A percentile compares a stretch with the other conserved stretches of the same genome.
Conservation (phyloP, 2,329 filamentous ascomycete species). For the Alternaria dauci region DNA sequence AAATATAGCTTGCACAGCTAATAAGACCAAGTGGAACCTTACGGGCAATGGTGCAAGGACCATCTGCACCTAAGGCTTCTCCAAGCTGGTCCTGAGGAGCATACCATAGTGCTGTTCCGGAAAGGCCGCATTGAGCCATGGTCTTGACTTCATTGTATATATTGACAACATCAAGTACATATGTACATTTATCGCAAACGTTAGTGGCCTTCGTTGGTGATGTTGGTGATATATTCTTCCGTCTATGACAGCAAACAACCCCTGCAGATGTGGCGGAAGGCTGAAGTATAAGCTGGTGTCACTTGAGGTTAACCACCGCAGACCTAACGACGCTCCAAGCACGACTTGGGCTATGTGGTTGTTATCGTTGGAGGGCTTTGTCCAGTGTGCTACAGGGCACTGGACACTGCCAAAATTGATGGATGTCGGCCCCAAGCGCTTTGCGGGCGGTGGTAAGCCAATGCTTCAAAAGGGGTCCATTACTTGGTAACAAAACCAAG, state of each 20-base stretch:
- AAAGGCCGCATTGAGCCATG: neutral
- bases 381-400: neutral
- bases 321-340: neutral
- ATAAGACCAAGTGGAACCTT: slow-evolving; percentile 59
- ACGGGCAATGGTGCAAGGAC: slow-evolving; percentile 53
- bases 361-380: neutral
- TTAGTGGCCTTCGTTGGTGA: neutral
- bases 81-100: neutral
- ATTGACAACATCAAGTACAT: neutral
- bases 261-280: neutral
- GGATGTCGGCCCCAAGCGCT: neutral
- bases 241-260: neutral
- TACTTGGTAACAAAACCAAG: neutral
- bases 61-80: slow-evolving; percentile 26
- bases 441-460: slow-evolving; percentile 1
- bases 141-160: slow-evolving; percentile 1
- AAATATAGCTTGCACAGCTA: slow-evolving; percentile 57
- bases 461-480: neutral
- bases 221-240: neutral
- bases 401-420: neutral
- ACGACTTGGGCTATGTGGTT: neutral
- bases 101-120: neutral
- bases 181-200: neutral
- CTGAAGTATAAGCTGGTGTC: neutral
- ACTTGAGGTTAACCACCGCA: neutral